Evolutionary conservation across 352 stramenopile species (phyloP), one percentile per base, ranked within the genome.

Genomic region (Blastocystis sp.): DNA sequence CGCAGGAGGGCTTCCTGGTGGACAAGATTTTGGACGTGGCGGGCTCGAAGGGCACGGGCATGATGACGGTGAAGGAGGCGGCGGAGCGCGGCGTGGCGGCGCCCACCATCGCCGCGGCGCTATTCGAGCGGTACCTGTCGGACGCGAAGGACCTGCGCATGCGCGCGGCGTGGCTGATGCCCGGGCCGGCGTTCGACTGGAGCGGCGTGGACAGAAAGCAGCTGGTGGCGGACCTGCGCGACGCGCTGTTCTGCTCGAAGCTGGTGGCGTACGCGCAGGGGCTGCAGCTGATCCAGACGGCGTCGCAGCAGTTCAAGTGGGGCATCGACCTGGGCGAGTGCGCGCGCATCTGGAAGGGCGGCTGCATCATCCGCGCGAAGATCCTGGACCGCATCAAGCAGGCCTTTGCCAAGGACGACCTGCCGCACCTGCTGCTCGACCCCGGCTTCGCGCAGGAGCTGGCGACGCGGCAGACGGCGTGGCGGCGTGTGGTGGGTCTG

Each of bases 1-100:
- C 14, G 6, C 43, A 60, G 34, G 69, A 90, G 52, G 93, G 92
- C 87, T 96, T 94, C 90, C 90, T 97, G 42, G 70, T 98, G 19
- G 95, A 98, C 92, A 96, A 97, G 92, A 96, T 99, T 91, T 91
- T 99, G 1, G 97, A 99, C 92, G 97, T 98, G 91, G 98, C 96
- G 14, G 97, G 97, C 74, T 98, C 98, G 94, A 99, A 99, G 92
- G 97, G 97, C 89, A 89, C 80, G 34, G 90, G 90, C 54, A 91
- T 77, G 89, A 92, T 91, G 90, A 91, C 90, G 45, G 76, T 91
- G 9, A 82, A 92, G 80, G 94, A 96, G 89, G 94, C 93, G 21
- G 96, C 96, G 34, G 96, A 99, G 92, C 93, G 95, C 89, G 96
- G 92, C 89, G 97, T 98, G 64, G 94, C 96, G 24, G 95, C 95